Percentiles rank a stretch among this genome's conserved stretches.
Conservation (phyloP, 495 filamentous ascomycete genomes). For the Xylaria flabelliformis region DNA sequence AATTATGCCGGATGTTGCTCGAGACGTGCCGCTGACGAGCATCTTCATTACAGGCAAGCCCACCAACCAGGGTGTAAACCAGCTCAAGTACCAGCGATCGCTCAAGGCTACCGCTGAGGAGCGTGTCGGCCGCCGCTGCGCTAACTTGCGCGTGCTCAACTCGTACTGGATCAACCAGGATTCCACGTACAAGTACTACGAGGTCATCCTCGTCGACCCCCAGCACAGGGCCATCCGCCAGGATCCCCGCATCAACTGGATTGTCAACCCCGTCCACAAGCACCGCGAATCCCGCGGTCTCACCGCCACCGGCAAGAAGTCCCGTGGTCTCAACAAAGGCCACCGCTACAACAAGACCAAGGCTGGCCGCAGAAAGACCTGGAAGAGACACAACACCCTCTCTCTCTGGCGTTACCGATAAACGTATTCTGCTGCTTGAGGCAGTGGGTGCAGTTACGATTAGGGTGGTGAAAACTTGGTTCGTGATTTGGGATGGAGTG, state of each 20-base stretch:
- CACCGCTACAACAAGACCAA: slow-evolving; percentile 98
- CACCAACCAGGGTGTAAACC: slow-evolving; percentile 99
- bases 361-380: slow-evolving; percentile 95
- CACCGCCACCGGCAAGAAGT: slow-evolving; percentile 98
- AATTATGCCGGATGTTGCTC: neutral
- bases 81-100: slow-evolving; percentile 99
- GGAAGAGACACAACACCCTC: slow-evolving; percentile 99
- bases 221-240: slow-evolving; percentile 99
- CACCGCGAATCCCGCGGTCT: slow-evolving; percentile 97
- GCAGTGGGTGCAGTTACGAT: slow-evolving; percentile 17
- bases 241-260: slow-evolving; percentile 99
- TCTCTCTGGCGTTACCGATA: slow-evolving; percentile 87
- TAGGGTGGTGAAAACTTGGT: slow-evolving; percentile 32
- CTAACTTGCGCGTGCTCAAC: slow-evolving; percentile 98
- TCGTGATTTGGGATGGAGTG: slow-evolving; percentile 38
- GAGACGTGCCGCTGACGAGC: slow-evolving; percentile 29
- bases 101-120: slow-evolving; percentile 97
- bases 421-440: slow-evolving; percentile 36
- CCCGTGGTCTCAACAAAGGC: slow-evolving; percentile 97
- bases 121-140: slow-evolving; percentile 98
- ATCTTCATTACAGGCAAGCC: slow-evolving; percentile 77
- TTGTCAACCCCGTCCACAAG: slow-evolving; percentile 99
- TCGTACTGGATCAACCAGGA: slow-evolving; percentile 99
- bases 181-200: slow-evolving; percentile 99
- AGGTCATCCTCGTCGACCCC: slow-evolving; percentile 99